Conservation (phyloP, 2,329 filamentous ascomycete species). For the Penicillium sp. region DNA sequence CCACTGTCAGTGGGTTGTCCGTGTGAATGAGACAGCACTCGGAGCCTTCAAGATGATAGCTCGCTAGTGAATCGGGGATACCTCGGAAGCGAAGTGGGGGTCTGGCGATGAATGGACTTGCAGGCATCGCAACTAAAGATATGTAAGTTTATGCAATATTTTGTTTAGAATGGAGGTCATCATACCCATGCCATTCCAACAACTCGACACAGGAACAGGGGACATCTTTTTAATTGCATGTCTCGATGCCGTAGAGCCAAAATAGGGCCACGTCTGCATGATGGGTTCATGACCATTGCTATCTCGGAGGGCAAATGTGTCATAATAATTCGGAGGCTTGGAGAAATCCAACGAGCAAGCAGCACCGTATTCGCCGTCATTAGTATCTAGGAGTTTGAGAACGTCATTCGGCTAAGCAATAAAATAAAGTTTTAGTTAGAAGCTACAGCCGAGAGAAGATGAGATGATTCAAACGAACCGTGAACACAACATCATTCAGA, state of each 20-base stretch:
- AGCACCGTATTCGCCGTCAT: conserved; percentile 59
- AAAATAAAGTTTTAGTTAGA: neutral
- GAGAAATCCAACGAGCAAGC: conserved; percentile 71
- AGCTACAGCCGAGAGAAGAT: neutral
- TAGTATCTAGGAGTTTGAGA: conserved; percentile 57
- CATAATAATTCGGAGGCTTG: conserved; percentile 66
- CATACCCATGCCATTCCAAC: conserved; percentile 64
- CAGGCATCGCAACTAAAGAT: conserved; percentile 25
- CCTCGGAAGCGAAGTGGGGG: conserved; percentile 60
- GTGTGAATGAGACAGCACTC: conserved; percentile 67
- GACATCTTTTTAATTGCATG: conserved; percentile 52
- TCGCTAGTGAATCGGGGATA: conserved; percentile 59
- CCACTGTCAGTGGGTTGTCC: conserved; percentile 34
- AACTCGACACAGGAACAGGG: conserved; percentile 61
- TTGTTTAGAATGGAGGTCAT: conserved; percentile 9
- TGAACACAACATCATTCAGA: conserved; percentile 51
- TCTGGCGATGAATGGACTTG: conserved; percentile 20
- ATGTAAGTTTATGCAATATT: conserved; percentile 6
- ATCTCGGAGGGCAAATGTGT: conserved; percentile 70
- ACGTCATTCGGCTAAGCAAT: conserved; percentile 50
- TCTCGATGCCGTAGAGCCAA: conserved; percentile 49
- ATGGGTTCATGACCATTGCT: conserved; percentile 62
- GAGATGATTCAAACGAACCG: conserved; percentile 23
- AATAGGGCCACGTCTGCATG: conserved; percentile 67
- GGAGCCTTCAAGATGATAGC: conserved; percentile 62